These are phyloP conservation scores for Metschnikowia shivogae DNA, from an alignment of 805 yeast genomes.

Conservation along the genomic window DNA sequence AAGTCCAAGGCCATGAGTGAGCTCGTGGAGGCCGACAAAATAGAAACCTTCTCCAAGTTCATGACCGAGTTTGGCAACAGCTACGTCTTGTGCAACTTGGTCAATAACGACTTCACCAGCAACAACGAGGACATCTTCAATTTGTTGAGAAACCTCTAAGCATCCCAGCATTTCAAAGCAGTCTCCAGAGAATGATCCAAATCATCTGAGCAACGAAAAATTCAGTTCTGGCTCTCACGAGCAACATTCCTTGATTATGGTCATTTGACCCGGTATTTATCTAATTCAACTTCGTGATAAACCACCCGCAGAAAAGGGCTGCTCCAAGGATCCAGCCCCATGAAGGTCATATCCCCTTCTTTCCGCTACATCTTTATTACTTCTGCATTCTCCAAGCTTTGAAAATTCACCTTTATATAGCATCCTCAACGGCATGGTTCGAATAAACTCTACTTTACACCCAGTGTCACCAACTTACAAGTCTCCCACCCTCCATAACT, in stretches of 20 bases:
- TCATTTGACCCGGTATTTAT: constrained; percentile 15
- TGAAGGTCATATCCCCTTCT: neutral
- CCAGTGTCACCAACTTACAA: constrained; percentile 1
- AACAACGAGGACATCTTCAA: constrained; percentile 55
- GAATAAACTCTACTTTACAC: neutral
- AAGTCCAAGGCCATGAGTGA: constrained; percentile 34
- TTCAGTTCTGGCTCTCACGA: constrained; percentile 1
- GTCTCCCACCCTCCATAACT: constrained; percentile 74
- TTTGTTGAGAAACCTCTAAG: constrained; percentile 38
- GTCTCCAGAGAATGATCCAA: neutral
- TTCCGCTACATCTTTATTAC: constrained; percentile 2
- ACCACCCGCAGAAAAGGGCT: constrained; percentile 13
- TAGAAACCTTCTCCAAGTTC: constrained; percentile 36
- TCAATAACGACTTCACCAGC: constrained; percentile 72
- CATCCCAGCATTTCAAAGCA: constrained; percentile 4
- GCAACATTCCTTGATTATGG: constrained; percentile 14
- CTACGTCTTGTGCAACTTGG: constrained; percentile 79
- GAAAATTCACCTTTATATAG: constrained; percentile 21
- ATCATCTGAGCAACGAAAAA: neutral
- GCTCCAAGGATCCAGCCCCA: neutral
- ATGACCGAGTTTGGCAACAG: constrained; percentile 47
- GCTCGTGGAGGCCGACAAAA: constrained; percentile 25
- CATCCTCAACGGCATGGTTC: constrained; percentile 49
- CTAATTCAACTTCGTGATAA: constrained; percentile 22
- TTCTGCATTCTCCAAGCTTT: constrained; percentile 4